These are phyloP conservation scores for Fraxinus latifolia DNA, from an alignment of 305 asterid species.

Conservation along the genomic window DNA sequence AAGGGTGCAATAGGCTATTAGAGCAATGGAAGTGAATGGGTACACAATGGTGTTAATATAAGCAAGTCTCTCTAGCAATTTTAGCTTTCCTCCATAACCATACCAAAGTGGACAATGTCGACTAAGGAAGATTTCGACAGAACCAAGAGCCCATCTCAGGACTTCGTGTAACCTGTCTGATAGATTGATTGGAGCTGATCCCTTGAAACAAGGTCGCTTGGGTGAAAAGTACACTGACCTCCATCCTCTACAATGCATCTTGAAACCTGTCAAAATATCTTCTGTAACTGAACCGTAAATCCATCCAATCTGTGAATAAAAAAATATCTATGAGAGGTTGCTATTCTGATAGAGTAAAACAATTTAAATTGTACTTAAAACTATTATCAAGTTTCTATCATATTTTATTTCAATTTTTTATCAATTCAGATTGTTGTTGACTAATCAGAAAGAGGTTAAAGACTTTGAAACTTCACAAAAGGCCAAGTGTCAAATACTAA, in stretches of 20 bases:
- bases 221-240: slow-evolving; percentile 70
- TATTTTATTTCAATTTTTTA: neutral
- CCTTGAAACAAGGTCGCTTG: slow-evolving; percentile 68
- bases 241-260: slow-evolving; percentile 92
- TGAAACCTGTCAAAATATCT: slow-evolving; percentile 77
- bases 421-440: neutral
- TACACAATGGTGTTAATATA: slow-evolving; percentile 69
- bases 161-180: slow-evolving; percentile 82
- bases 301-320: slow-evolving; percentile 69
- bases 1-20: slow-evolving; percentile 72
- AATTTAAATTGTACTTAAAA: neutral
- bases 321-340: neutral
- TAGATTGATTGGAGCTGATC: slow-evolving; percentile 81
- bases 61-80: slow-evolving; percentile 68
- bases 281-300: slow-evolving; percentile 78
- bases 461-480: neutral
- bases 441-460: neutral
- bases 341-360: neutral
- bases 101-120: slow-evolving; percentile 89
- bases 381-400: neutral
- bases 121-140: slow-evolving; percentile 75
- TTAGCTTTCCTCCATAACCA: slow-evolving; percentile 68
- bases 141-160: slow-evolving; percentile 86
- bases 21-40: slow-evolving; percentile 80
- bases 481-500: slow-evolving; percentile 19